Conservation (phyloP, 805 yeast species). For the Candida chauliodis region DNA sequence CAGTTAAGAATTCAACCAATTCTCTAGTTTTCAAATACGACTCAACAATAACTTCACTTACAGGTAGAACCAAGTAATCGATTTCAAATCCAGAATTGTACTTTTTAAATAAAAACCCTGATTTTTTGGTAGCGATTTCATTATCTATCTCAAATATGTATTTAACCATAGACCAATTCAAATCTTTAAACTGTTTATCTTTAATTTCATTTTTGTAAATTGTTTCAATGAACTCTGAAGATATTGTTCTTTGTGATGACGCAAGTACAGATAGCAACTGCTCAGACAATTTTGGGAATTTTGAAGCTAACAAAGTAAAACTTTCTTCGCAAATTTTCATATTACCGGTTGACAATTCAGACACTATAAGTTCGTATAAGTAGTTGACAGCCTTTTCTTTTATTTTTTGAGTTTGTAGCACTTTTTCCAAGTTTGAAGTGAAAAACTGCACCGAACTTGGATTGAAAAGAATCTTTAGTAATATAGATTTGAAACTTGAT, state of each 20-base stretch:
- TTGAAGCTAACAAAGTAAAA: conserved; percentile 38
- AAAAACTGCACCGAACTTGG: conserved; percentile 7
- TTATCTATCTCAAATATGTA: conserved; percentile 52
- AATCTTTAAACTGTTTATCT: conserved; percentile 9
- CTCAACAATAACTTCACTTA: conserved; percentile 34
- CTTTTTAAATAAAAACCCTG: conserved; percentile 14
- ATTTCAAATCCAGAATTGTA: conserved; percentile 2
- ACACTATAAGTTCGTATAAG: conserved; percentile 26
- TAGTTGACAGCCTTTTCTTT: conserved; percentile 11
- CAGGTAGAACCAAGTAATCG: conserved; percentile 5
- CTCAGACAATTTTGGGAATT: conserved; percentile 40
- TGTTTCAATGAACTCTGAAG: conserved; percentile 46
- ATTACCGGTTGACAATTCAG: conserved; percentile 28
- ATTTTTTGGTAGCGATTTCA: conserved; percentile 51
- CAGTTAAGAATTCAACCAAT: conserved; percentile 42
- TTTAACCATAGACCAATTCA: conserved; percentile 46
- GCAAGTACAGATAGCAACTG: conserved; percentile 45
- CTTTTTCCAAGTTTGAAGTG: conserved; percentile 4
- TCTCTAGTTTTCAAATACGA: conserved; percentile 60
- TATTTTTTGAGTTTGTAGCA: conserved; percentile 7
- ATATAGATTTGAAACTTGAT: conserved; percentile 2
- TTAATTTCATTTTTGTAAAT: conserved; percentile 32
- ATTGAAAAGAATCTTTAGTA: conserved; percentile 2
- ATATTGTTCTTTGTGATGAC: conserved; percentile 48
- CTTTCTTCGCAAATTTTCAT: conserved; percentile 45